Evolutionary conservation across 805 yeast genomes (phyloP).

Genomic region (Monosporozyma yasuniensis): DNA sequence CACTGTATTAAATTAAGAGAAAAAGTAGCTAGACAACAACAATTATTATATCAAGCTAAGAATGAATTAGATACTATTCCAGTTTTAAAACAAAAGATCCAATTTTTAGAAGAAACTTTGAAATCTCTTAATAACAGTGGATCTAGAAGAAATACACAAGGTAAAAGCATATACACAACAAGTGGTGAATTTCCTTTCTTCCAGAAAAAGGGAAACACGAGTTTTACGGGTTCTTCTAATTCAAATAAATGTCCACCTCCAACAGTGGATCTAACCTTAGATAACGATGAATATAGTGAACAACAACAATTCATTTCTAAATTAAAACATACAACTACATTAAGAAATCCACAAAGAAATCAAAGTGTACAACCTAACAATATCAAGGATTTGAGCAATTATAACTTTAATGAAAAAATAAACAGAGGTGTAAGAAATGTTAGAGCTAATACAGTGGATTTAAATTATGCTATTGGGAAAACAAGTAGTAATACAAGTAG

Average conservation of each 20-base stretch:
- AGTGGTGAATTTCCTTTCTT: background rate
- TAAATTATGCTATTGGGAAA: background rate
- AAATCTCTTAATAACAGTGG: background rate
- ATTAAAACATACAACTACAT: slow-evolving; percentile 12
- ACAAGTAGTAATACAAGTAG: background rate
- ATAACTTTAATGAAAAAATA: background rate
- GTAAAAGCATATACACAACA: background rate
- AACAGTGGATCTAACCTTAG: slow-evolving; percentile 23
- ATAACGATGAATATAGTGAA: slow-evolving; percentile 10
- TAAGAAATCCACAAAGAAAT: slow-evolving; percentile 3
- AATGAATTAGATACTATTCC: slow-evolving; percentile 21
- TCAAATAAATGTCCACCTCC: slow-evolving; percentile 9
- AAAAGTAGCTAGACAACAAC: slow-evolving; percentile 22
- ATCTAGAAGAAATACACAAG: background rate
- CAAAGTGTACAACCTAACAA: background rate
- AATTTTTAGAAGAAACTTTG: slow-evolving; percentile 2
- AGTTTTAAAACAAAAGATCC: slow-evolving; percentile 12
- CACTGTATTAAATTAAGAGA: slow-evolving; percentile 19
- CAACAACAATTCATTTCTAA: slow-evolving; percentile 13
- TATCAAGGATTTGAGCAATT: background rate
- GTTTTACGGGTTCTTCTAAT: background rate
- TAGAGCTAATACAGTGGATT: background rate
- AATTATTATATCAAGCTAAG: slow-evolving; percentile 21
- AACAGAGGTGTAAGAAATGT: background rate
- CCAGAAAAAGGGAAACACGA: background rate